A percentile compares a stretch with the other conserved stretches of the same genome.
Conservation (phyloP, 2,329 filamentous ascomycete species). For the Teratosphaeriaceae sp. region DNA sequence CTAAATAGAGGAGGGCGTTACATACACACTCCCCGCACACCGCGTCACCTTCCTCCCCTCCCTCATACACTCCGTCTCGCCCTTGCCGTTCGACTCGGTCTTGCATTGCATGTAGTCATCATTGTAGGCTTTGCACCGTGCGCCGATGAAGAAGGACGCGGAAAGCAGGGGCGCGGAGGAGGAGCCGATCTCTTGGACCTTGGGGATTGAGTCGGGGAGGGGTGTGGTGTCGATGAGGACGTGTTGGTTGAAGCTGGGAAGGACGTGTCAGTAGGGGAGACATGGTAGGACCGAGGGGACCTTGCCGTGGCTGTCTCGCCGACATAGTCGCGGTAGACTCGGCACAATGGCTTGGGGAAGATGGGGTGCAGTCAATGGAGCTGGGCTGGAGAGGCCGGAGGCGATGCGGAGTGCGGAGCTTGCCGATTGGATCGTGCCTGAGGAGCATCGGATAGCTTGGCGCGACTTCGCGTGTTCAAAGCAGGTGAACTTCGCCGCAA, state of each 20-base stretch:
- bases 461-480: no score
- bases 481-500: no score
- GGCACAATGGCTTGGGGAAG: neutral
- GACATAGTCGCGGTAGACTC: conserved; percentile 46
- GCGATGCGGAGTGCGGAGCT: no score
- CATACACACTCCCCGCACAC: conserved; percentile 87
- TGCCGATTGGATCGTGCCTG: no score
- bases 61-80: conserved; percentile 91
- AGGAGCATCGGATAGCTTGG: no score
- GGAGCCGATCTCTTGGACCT: conserved; percentile 87
- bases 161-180: conserved; percentile 88
- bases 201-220: conserved; percentile 83
- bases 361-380: conserved; percentile 1
- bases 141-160: conserved; percentile 94
- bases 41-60: conserved; percentile 94
- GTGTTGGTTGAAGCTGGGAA: conserved; percentile 80
- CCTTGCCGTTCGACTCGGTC: conserved; percentile 81
- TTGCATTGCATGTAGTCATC: conserved; percentile 99
- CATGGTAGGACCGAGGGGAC: neutral
- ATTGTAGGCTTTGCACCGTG: conserved; percentile 89
- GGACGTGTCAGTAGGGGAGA: neutral
- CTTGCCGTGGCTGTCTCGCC: conserved; percentile 53
- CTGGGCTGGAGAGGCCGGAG: neutral
- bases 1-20: neutral
- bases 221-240: conserved; percentile 93